Evolutionary conservation across 192 early-diverging fungal species (phyloP), one percentile per base, ranked within the genome.

Genomic region (Coemansia sp.): DNA sequence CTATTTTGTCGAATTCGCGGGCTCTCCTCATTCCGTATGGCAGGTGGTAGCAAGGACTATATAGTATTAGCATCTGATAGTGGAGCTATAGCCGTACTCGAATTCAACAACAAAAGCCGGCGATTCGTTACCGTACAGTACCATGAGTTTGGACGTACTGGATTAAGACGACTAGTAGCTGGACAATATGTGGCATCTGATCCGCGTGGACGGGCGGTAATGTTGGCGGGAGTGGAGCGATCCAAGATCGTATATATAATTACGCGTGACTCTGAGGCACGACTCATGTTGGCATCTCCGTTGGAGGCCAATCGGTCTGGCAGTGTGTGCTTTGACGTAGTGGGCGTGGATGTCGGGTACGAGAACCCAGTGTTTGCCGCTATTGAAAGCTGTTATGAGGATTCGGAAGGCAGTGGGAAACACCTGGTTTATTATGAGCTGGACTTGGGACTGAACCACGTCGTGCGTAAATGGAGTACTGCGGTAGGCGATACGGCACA

Each of bases 341-440:
- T 92, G 22, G 96, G 91, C 29, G 88, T 98, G 11, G 98, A 99
- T 78, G 97, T 99, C 27, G 98, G 96, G 0, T 99, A 93, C 69
- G 98, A 99, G 67, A 99, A 98, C 76, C 98, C 98, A 10, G 86
- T 96, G 41, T 99, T 99, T 86, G 98, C 97, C 1, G 90, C 91
- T 55, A 74, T 99, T 45, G 98, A 99, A 75, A 85, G 89, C 1
- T 90, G 89, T 75, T 95, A 94, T 70, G 84, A 86, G 20, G 97
- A 94, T 91, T 65, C 89, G 88, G 11, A 86, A 88, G 71, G 82
- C 85, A 27, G 24, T 27, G 7, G 89, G 91, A 93, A 93, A 82
- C 92, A 94, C 88, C 85, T 99, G 69, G 92, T 90, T 32, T 97
- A 94, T 67, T 98, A 98, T 66, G 98, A 99, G 80, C 80, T 99